These are phyloP conservation scores for Arthroderma sp. DNA, from an alignment of 2,329 filamentous ascomycete species.

Conservation along the genomic window DNA sequence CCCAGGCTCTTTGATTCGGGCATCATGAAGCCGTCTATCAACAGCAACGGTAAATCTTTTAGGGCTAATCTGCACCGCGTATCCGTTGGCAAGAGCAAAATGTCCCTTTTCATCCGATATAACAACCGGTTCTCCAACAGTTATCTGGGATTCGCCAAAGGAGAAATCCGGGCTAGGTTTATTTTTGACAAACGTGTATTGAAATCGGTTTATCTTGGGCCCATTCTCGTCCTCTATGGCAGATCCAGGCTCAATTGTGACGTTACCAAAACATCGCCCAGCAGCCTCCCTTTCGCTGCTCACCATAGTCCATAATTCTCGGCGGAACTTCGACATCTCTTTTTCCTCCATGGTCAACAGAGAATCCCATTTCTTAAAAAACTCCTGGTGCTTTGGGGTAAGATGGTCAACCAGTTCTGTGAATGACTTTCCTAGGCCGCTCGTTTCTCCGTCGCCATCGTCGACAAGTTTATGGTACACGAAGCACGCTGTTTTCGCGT, in stretches of 20 bases:
- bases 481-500: constrained; percentile 82
- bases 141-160: constrained; percentile 82
- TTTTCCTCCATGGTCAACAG: constrained; percentile 89
- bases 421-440: constrained; percentile 70
- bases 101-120: constrained; percentile 90
- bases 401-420: constrained; percentile 66
- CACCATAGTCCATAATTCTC: constrained; percentile 93
- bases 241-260: constrained; percentile 69
- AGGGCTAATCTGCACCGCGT: constrained; percentile 63
- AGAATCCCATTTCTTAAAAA: constrained; percentile 91
- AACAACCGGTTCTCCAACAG: constrained; percentile 82
- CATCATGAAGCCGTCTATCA: constrained; percentile 78
- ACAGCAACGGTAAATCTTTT: constrained; percentile 75
- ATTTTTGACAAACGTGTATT: constrained; percentile 71
- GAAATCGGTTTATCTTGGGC: constrained; percentile 80
- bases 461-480: constrained; percentile 87
- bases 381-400: constrained; percentile 59
- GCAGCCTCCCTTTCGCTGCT: constrained; percentile 77
- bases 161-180: constrained; percentile 52
- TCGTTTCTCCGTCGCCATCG: constrained; percentile 64
- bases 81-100: constrained; percentile 88
- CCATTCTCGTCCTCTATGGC: constrained; percentile 54
- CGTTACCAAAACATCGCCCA: constrained; percentile 77
- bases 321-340: constrained; percentile 70
- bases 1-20: constrained; percentile 57